Conservation (phyloP, 1,284 basidiomycete species). For the Cryptococcus maquisensis region DNA sequence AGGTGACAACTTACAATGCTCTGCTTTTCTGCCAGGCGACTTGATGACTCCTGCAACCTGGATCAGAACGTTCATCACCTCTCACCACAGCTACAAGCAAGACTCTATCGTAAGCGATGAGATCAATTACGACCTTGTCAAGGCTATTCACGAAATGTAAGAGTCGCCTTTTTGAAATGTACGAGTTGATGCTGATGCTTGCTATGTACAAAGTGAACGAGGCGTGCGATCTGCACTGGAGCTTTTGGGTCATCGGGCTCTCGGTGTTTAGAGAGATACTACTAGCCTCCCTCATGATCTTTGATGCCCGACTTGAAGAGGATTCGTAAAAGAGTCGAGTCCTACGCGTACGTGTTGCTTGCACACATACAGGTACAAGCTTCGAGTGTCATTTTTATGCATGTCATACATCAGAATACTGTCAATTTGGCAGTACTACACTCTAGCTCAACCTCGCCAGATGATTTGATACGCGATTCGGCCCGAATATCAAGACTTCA, state of each 20-base stretch:
- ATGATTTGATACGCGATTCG: too few relatives aligned
- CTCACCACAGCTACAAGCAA: slow-evolving; percentile 82
- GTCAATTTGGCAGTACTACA: too few relatives aligned
- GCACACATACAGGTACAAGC: too few relatives aligned
- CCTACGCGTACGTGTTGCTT: too few relatives aligned
- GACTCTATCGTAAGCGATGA: slow-evolving; percentile 86
- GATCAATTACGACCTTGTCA: slow-evolving; percentile 91
- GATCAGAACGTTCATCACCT: slow-evolving; percentile 86
- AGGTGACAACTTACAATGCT: slow-evolving; percentile 17
- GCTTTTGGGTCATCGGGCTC: slow-evolving; percentile 50
- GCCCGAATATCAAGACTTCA: too few relatives aligned
- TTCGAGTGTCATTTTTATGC: too few relatives aligned
- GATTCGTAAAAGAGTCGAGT: too few relatives aligned
- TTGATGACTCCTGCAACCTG: slow-evolving; percentile 84
- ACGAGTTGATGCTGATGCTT: slow-evolving; percentile 1
- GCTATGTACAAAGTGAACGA: slow-evolving; percentile 59
- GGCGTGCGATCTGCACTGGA: slow-evolving; percentile 62
- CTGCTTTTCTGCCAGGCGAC: slow-evolving; percentile 58
- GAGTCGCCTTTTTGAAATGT: slow-evolving; percentile 31
- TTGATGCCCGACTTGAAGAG: too few relatives aligned
- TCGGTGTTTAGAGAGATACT: too few relatives aligned
- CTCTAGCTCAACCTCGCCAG: too few relatives aligned
- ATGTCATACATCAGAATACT: too few relatives aligned
- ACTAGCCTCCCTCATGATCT: too few relatives aligned
- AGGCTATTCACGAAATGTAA: slow-evolving; percentile 72